These are phyloP conservation scores for Leccinum ochraceum DNA, from an alignment of 768 basidiomycete species.

Conservation along the genomic window DNA sequence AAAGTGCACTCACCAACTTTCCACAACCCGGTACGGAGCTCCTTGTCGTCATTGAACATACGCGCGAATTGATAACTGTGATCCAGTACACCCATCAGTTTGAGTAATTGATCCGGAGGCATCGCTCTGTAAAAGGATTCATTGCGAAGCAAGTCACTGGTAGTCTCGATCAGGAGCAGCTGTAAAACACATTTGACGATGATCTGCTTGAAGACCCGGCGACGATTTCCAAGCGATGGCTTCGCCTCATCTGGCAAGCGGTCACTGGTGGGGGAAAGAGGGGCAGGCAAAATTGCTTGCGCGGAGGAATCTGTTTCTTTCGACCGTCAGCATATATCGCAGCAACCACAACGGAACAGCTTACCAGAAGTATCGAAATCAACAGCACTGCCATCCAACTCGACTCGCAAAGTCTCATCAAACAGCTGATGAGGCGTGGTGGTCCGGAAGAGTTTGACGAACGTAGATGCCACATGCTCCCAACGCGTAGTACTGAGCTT, in stretches of 20 bases:
- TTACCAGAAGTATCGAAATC: slow-evolving; percentile 54
- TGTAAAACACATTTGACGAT: slow-evolving; percentile 99
- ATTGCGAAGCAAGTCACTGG: slow-evolving; percentile 92
- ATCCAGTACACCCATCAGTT: slow-evolving; percentile 93
- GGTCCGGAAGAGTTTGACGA: slow-evolving; percentile 94
- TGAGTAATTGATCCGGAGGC: slow-evolving; percentile 89
- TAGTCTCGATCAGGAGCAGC: slow-evolving; percentile 93
- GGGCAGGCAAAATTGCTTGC: slow-evolving; percentile 79
- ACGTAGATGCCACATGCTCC: slow-evolving; percentile 90
- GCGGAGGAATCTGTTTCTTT: slow-evolving; percentile 52
- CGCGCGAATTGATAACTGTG: slow-evolving; percentile 98
- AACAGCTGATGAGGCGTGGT: slow-evolving; percentile 98
- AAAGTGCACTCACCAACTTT: slow-evolving; percentile 85
- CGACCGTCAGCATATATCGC: slow-evolving; percentile 9
- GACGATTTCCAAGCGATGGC: slow-evolving; percentile 67
- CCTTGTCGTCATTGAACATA: slow-evolving; percentile 98
- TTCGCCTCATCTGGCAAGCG: slow-evolving; percentile 47
- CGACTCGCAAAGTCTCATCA: slow-evolving; percentile 86
- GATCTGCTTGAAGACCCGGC: slow-evolving; percentile 94
- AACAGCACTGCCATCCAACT: slow-evolving; percentile 61
- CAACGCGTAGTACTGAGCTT: slow-evolving; percentile 84
- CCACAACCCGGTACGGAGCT: slow-evolving; percentile 94
- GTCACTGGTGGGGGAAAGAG: slow-evolving; percentile 76
- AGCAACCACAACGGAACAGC: slow-evolving; percentile 1
- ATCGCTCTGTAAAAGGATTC: slow-evolving; percentile 90